These are phyloP conservation scores for Priceomyces fermenticarens DNA, from an alignment of 805 yeast genomes.

Conservation along the genomic window DNA sequence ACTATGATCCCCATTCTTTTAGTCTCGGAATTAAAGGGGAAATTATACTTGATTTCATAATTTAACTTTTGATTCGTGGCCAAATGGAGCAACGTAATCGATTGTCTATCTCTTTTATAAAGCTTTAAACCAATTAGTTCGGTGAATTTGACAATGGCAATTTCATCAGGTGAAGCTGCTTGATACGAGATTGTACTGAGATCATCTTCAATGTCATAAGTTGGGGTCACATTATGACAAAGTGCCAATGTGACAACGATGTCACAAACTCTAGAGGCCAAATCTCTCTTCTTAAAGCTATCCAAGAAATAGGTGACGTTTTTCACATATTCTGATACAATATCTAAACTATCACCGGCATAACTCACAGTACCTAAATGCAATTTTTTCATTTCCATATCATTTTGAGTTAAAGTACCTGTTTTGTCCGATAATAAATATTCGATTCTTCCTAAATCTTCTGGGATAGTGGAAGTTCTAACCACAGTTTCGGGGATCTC, in stretches of 20 bases:
- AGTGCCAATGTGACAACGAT: constrained; percentile 78
- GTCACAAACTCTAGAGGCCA: constrained; percentile 74
- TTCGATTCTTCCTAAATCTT: constrained; percentile 94
- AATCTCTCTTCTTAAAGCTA: constrained; percentile 53
- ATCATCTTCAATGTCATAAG: constrained; percentile 66
- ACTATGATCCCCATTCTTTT: constrained; percentile 95
- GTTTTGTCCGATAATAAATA: constrained; percentile 91
- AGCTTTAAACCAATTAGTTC: constrained; percentile 81
- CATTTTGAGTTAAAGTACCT: constrained; percentile 96
- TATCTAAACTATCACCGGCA: constrained; percentile 88
- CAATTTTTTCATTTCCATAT: constrained; percentile 91
- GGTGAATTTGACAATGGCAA: constrained; percentile 93
- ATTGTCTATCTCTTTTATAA: constrained; percentile 75
- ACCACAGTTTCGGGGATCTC: constrained; percentile 86
- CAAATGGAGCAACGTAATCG: constrained; percentile 65
- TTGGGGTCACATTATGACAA: constrained; percentile 98
- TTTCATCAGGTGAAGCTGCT: constrained; percentile 98
- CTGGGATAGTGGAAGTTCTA: constrained; percentile 96
- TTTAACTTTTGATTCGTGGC: constrained; percentile 48
- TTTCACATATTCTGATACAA: constrained; percentile 67
- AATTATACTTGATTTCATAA: constrained; percentile 73
- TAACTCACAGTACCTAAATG: constrained; percentile 93
- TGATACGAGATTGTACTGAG: constrained; percentile 65
- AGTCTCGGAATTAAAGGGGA: constrained; percentile 94
- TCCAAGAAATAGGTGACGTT: constrained; percentile 23